These are phyloP conservation scores for Penicillium parvum DNA, from an alignment of 495 filamentous ascomycete genomes.

Conservation along the genomic window DNA sequence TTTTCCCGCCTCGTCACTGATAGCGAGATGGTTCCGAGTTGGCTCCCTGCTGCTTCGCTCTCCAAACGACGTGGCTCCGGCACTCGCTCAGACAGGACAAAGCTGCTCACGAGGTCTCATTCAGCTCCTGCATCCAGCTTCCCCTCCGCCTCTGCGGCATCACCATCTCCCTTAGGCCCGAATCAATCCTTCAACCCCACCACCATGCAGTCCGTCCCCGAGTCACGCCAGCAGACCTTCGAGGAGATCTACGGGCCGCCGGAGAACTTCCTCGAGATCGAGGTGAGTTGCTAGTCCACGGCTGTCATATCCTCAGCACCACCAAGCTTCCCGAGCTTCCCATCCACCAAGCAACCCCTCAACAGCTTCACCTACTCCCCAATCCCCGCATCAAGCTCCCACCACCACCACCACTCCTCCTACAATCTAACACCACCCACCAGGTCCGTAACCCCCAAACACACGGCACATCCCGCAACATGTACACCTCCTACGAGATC, in stretches of 20 bases:
- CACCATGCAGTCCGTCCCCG: constrained; percentile 77
- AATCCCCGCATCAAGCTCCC: no score
- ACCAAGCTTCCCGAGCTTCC: no score
- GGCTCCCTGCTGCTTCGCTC: constrained; percentile 4
- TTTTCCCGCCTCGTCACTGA: constrained; percentile 11
- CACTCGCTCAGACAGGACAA: background rate
- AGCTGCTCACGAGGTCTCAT: background rate
- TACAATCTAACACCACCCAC: constrained; percentile 8
- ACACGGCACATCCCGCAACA: constrained; percentile 86
- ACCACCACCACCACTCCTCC: background rate
- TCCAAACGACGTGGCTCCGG: constrained; percentile 3
- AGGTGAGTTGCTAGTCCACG: constrained; percentile 52
- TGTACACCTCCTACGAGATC: constrained; percentile 99
- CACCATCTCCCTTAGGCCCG: background rate
- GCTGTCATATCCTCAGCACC: background rate
- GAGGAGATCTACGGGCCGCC: constrained; percentile 99
- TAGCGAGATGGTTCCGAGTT: constrained; percentile 10
- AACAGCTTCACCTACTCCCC: no score
- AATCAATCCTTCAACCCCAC: constrained; percentile 5
- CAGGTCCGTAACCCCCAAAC: constrained; percentile 94
- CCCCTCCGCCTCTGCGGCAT: background rate
- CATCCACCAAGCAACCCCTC: no score
- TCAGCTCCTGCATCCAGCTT: background rate
- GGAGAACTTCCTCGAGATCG: constrained; percentile 98
- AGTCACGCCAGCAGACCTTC: constrained; percentile 86